These are phyloP conservation scores for Hanseniaspora jakobsenii DNA, from an alignment of 805 yeast genomes.

Conservation along the genomic window DNA sequence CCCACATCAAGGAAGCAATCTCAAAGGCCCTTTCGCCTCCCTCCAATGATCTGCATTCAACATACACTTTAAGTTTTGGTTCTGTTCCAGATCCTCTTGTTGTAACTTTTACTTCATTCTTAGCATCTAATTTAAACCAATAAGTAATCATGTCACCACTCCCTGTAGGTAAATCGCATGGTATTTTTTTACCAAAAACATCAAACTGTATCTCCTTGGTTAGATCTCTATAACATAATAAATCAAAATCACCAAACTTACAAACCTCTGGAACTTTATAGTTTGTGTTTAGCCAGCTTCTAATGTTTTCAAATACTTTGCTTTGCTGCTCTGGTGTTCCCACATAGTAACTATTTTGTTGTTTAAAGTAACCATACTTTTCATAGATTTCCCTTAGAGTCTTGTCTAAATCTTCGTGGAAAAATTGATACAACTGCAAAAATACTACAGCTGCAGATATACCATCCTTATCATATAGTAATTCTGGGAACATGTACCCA, in stretches of 20 bases:
- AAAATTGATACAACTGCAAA: conserved; percentile 49
- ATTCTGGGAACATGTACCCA: conserved; percentile 78
- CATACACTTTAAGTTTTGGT: conserved; percentile 83
- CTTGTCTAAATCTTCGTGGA: conserved; percentile 33
- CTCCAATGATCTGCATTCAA: conserved; percentile 40
- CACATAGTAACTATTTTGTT: conserved; percentile 75
- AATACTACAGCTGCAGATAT: conserved; percentile 67
- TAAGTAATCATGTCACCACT: conserved; percentile 81
- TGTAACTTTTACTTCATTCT: conserved; percentile 39
- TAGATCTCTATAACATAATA: conserved; percentile 67
- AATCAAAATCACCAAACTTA: conserved; percentile 30
- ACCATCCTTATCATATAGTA: conserved; percentile 83
- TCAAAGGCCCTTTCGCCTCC: conserved; percentile 36
- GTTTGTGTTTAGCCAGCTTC: background rate
- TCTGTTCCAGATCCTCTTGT: conserved; percentile 94
- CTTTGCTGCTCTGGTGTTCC: conserved; percentile 19
- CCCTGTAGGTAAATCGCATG: conserved; percentile 58
- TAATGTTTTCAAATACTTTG: background rate
- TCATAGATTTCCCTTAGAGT: conserved; percentile 47
- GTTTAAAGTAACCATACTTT: conserved; percentile 70
- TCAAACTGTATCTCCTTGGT: conserved; percentile 70
- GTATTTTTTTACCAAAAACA: conserved; percentile 32
- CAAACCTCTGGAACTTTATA: background rate
- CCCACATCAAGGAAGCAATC: conserved; percentile 60
- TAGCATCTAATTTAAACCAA: conserved; percentile 26